Base-by-base conservation (phyloP, 1,139 yeast species). In the Torulaspora pretoriensis region DNA sequence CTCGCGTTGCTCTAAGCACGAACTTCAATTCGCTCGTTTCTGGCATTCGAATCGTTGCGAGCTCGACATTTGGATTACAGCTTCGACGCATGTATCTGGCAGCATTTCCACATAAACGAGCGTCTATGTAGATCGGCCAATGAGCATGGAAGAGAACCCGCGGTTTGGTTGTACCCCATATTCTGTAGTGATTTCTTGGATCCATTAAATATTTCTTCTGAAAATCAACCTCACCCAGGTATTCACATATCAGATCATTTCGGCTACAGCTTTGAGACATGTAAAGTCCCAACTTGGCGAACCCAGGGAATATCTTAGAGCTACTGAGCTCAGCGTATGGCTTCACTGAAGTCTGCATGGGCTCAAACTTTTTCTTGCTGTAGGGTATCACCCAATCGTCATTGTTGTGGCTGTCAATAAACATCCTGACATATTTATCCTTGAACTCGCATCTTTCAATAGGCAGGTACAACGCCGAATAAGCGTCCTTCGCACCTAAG, bases 131-230 rank as follows among this genome's bases (percentile, higher is more conserved):
- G 10, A 92, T 55, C 1, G 84, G 83, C 43, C 68, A 58, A 49
- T 59, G 56, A 16, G 80, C 71, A 63, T 75, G 69, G 57, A 76
- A 67, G 56, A 82, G 64, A 1, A 87, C 95, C 45, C 80, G 80
- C 1, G 94, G 92, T 58, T 89, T 89, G 9, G 95, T 81, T 13
- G 88, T 80, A 0, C 96, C 96, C 77, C 89, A 79, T n/a, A 76
- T 64, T 49, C 80, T 67, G 62, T 88, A 90, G 60, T 88, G 95
- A 62, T 90, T 92, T 43, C 80, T 70, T 8, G 78, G 72, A 54
- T 87, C 86, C 6, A 66, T 61, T 27, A 77, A 73, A 61, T 89
- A 90, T 53, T 76, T 77, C 17, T 73, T 72, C 51, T 80, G 80
- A 40, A 77, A 70, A 55, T 81, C 83, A 4, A 89, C 64, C 51